phyloP scores from a whole-genome alignment of 257 asterid genomes.

The Verbascum thapsus region DNA sequence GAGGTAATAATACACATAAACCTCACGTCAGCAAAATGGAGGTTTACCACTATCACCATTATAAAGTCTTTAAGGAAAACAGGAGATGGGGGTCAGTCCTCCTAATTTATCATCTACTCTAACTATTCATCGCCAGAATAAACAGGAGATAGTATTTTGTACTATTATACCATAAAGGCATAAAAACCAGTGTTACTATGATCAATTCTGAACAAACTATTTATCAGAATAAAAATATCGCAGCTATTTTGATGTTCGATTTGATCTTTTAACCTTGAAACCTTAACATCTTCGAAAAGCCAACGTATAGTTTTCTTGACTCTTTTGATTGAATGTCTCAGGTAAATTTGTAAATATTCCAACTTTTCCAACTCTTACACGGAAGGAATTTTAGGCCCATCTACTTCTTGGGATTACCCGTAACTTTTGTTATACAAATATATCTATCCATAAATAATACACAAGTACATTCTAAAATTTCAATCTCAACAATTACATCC shows the following conservation, averaged over 20 bases:
- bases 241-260: constrained; percentile 17
- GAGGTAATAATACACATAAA: constrained; percentile 8
- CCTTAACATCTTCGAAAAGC: not conserved
- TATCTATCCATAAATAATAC: constrained; percentile 1
- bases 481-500: constrained; percentile 2
- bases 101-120: constrained; percentile 10
- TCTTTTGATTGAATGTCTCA: not conserved
- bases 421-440: not conserved
- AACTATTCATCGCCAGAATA: constrained; percentile 2
- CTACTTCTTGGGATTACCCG: not conserved
- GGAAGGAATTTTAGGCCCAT: not conserved
- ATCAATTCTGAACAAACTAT: not conserved
- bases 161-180: constrained; percentile 1
- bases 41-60: constrained; percentile 10
- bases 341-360: not conserved
- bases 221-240: constrained; percentile 2
- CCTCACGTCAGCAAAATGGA: not conserved
- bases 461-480: not conserved
- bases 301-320: not conserved
- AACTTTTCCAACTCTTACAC: not conserved
- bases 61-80: constrained; percentile 15
- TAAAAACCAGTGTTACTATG: constrained; percentile 13
- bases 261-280: constrained; percentile 17
- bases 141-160: not conserved
- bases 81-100: not conserved